Evolutionary conservation across 208 protist genomes (phyloP), one percentile per base, ranked within the genome.

Genomic region (Perkinsela sp.): DNA sequence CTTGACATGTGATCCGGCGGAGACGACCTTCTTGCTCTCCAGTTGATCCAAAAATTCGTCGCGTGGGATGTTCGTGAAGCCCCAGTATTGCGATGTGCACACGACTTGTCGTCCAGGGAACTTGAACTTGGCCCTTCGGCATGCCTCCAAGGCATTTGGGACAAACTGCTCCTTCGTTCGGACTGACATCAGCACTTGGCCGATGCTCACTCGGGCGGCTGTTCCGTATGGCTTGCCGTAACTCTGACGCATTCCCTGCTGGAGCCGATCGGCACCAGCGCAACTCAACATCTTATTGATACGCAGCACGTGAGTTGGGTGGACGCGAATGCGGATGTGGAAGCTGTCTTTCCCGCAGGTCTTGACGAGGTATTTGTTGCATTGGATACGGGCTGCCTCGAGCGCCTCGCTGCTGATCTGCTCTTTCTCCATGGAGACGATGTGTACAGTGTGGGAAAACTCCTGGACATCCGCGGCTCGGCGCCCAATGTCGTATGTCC

Each of bases 241-340:
- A 66, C 95, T 90, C 75, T 84, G 80, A 76, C 95, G 81, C 96
- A 98, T 98, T 80, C 96, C 95, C 32, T 90, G 95, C 80, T 98
- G 95, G 68, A 97, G 93, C 76, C 95, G 80, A 98, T 99, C 97
- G 65, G 97, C 97, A 77, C 96, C 97, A 70, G 96, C 96, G 78
- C 96, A 98, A 66, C 94, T 96, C 76, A 99, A 89, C 96, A 99
- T 99, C 85, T 99, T 99, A 84, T 99, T 99, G 83, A 98, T 98
- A 75, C 96, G 89, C 57, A 98, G 72, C 69, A 99, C 94, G 80
- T 98, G 95, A n/a, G 90, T 98, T 67, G 96, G 96, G 82, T 99
- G 96, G 72, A 93, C 89, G 74, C 96, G 92, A 68, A 98, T 90
- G 74, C 96, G 88, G 75, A 98, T 81, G 90, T 99, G 96, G 90